Percentiles rank a stretch among this genome's conserved stretches.
These are phyloP conservation scores for Taphrina deformans DNA, from an alignment of 1,139 yeast species.

Conservation along the genomic window DNA sequence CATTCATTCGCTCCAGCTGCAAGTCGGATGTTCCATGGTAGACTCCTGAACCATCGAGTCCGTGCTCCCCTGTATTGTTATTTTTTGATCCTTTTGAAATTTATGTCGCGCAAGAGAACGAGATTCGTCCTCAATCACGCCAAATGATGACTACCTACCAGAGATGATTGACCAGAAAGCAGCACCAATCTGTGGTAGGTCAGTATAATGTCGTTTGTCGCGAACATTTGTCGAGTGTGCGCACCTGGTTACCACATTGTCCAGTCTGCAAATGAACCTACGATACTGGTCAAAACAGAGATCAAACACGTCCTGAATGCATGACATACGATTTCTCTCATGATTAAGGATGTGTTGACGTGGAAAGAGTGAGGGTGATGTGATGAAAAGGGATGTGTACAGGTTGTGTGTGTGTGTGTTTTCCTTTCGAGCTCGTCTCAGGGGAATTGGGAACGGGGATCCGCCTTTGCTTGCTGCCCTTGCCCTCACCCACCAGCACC, in stretches of 20 bases:
- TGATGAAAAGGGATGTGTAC: not conserved
- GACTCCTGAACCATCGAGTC: conserved; percentile 75
- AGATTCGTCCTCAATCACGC: not conserved
- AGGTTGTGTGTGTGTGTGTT: not conserved
- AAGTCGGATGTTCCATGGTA: conserved; percentile 43
- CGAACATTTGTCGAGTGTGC: not conserved
- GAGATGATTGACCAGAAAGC: conserved; percentile 62
- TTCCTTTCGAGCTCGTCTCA: conserved; percentile 9
- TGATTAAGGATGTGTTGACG: conserved; percentile 18
- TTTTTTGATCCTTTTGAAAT: conserved; percentile 53
- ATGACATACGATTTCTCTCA: conserved; percentile 32
- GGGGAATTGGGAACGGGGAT: conserved; percentile 1
- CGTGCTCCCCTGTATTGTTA: conserved; percentile 95
- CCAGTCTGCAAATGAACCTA: conserved; percentile 89
- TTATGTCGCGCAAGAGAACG: not conserved
- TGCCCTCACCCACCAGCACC: too few relatives aligned
- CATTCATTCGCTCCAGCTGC: conserved; percentile 52
- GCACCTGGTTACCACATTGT: conserved; percentile 98
- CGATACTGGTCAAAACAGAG: not conserved
- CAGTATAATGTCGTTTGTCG: not conserved
- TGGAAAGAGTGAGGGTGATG: conserved; percentile 14
- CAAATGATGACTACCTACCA: not conserved
- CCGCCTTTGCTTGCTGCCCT: not conserved
- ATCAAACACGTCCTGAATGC: not conserved
- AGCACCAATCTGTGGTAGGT: conserved; percentile 56